Percentiles rank a stretch among this genome's conserved stretches.
Conservation (phyloP, 75 land plant species). For the Larix kaempferi region DNA sequence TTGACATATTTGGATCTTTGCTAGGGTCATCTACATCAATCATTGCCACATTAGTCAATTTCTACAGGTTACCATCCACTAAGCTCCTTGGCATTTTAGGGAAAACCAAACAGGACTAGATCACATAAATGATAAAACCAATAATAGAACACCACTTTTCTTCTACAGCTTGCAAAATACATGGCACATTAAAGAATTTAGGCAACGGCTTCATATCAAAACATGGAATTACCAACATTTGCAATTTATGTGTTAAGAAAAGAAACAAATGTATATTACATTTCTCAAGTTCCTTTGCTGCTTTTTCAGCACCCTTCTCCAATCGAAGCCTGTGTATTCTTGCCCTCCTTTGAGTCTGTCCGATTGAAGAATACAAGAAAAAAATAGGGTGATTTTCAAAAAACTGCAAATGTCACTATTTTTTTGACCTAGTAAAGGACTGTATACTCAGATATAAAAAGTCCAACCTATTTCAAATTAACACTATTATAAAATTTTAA, state of each 20-base stretch:
- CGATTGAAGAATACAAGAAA: too few relatives aligned
- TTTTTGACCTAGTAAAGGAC: too few relatives aligned
- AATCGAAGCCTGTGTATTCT: constrained; percentile 73
- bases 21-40: too few relatives aligned
- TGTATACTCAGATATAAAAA: too few relatives aligned
- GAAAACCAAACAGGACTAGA: neutral
- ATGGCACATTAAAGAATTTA: neutral
- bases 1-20: too few relatives aligned
- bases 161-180: neutral
- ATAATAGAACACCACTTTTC: neutral
- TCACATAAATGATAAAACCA: neutral
- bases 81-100: neutral
- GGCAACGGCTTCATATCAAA: neutral
- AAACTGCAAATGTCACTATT: too few relatives aligned
- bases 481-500: too few relatives aligned
- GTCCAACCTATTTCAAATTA: too few relatives aligned
- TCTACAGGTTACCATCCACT: too few relatives aligned
- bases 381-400: too few relatives aligned
- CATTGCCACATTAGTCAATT: too few relatives aligned
- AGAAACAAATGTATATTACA: constrained; percentile 34
- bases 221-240: neutral
- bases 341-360: constrained; percentile 71
- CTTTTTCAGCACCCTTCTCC: constrained; percentile 83
- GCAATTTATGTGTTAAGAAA: neutral
- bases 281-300: constrained; percentile 81